Evolutionary conservation across 2,329 filamentous ascomycete species (phyloP), one percentile per base, ranked within the genome.

Genomic region (Aspergillus unguis): DNA sequence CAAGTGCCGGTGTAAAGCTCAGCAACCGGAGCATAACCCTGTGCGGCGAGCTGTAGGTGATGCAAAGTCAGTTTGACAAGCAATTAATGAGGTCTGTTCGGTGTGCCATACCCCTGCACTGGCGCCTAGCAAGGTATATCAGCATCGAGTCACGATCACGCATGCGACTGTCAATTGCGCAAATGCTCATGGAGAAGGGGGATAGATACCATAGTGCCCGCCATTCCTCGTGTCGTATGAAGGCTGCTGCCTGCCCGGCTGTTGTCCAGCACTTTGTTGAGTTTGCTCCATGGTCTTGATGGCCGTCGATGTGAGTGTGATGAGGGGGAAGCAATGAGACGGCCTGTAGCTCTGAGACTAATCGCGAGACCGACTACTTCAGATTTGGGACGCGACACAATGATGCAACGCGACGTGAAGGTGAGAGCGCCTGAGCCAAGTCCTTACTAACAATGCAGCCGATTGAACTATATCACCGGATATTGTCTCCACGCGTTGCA

Each of bases 1-100:
- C 92, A 97, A 57, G 90, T 87, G 11, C 92, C 92, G 1, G 90
- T 92, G 74, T 96, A 97, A 52, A 96, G 83, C 72, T 96, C 92
- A 42, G 90, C 80, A 56, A 85, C 86, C n/a, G 92, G 91, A 43
- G 90, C 90, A 72, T 90, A 94, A 52, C 91, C 91, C 75, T 90
- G 86, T 41, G 86, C 85, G 44, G 92, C 90, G 62, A 96, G 86
- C 88, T 94, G 32, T 32, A 71, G 66, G 63, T 45, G 11, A 56
- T 40, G 37, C 37, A 25, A 53, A 37, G 56, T 63, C 44, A 60
- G 60, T 17, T 31, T 25, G 17, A 38, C 40, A 9, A 47, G 31
- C 26, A 45, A 44, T 17, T 17, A 49, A 53, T 43, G 11, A 50
- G 32, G 17, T 31, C 33, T 42, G 8, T 29, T 40, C 40, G 25